Conservation (phyloP, 2,329 filamentous ascomycete genomes). For the Hypoxylon sp. region DNA sequence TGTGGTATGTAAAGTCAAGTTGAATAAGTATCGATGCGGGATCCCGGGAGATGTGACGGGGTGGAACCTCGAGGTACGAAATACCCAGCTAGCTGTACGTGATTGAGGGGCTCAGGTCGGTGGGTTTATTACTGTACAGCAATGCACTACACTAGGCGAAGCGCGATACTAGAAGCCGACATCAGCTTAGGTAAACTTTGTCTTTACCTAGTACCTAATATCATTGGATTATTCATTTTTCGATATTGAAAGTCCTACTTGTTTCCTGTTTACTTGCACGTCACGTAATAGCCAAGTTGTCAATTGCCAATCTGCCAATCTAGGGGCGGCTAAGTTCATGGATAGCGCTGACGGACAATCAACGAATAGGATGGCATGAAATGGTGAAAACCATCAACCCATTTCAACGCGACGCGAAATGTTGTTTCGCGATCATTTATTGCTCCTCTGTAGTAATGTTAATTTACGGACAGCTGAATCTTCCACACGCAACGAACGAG, state of each 20-base stretch:
- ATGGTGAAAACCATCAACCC: slow-evolving; percentile 23
- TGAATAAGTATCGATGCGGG: slow-evolving; percentile 36
- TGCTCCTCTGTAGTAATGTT: slow-evolving; percentile 12
- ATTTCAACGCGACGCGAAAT: slow-evolving; percentile 43
- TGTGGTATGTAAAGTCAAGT: slow-evolving; percentile 23
- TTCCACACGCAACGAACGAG: slow-evolving; percentile 12
- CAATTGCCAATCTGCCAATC: slow-evolving; percentile 21
- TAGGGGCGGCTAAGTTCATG: slow-evolving; percentile 29
- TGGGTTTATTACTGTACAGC: slow-evolving; percentile 20
- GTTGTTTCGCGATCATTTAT: slow-evolving; percentile 32
- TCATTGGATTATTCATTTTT: background rate
- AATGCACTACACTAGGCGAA: background rate
- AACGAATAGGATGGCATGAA: slow-evolving; percentile 34
- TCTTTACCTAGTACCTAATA: too few relatives aligned
- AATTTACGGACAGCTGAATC: slow-evolving; percentile 9
- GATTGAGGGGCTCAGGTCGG: slow-evolving; percentile 30
- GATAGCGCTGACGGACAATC: slow-evolving; percentile 15
- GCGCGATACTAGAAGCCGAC: too few relatives aligned
- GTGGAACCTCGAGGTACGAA: slow-evolving; percentile 41
- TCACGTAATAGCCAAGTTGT: slow-evolving; percentile 3
- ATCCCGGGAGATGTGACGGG: slow-evolving; percentile 44
- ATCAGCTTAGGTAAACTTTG: too few relatives aligned
- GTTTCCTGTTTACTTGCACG: slow-evolving; percentile 21
- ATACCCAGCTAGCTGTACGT: slow-evolving; percentile 38
- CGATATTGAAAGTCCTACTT: background rate